Percentiles rank a stretch among this genome's conserved stretches.
phyloP scores from a whole-genome alignment of 2,329 filamentous ascomycete species.

The Zasmidium angulare region DNA sequence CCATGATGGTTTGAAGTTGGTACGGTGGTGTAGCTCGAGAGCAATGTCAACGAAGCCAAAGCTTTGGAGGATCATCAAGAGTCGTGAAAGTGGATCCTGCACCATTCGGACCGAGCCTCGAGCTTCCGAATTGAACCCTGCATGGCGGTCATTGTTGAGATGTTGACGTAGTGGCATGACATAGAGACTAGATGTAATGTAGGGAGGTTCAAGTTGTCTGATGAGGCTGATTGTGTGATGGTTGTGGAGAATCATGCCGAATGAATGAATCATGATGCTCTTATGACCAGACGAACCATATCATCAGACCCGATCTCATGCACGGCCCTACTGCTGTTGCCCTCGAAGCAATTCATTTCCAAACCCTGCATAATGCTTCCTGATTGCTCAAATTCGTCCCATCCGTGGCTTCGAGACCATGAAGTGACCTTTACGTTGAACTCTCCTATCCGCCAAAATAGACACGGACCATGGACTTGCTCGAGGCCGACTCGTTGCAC shows the following conservation, averaged over 20 bases:
- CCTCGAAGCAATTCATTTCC: background rate
- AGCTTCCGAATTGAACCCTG: background rate
- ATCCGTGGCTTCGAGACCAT: background rate
- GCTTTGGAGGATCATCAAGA: background rate
- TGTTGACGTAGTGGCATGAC: background rate
- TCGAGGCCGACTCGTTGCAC: conserved; percentile 30
- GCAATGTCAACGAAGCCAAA: too few relatives aligned
- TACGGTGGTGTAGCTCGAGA: background rate
- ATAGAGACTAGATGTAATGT: too few relatives aligned
- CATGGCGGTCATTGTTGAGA: too few relatives aligned
- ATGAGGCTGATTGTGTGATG: background rate
- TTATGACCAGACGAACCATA: background rate
- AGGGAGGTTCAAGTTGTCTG: background rate
- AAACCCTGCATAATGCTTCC: background rate
- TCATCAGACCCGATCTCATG: background rate
- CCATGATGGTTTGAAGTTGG: conserved; percentile 21
- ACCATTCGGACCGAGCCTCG: background rate
- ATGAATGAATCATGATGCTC: background rate
- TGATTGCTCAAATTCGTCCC: background rate
- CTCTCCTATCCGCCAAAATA: conserved; percentile 28
- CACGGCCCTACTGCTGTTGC: background rate
- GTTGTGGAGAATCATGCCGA: background rate
- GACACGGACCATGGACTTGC: conserved; percentile 25
- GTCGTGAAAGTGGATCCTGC: background rate
- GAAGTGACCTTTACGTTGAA: background rate